Evolutionary conservation across 257 asterid species (phyloP).

Genomic region (Ligustrum vulgare): DNA sequence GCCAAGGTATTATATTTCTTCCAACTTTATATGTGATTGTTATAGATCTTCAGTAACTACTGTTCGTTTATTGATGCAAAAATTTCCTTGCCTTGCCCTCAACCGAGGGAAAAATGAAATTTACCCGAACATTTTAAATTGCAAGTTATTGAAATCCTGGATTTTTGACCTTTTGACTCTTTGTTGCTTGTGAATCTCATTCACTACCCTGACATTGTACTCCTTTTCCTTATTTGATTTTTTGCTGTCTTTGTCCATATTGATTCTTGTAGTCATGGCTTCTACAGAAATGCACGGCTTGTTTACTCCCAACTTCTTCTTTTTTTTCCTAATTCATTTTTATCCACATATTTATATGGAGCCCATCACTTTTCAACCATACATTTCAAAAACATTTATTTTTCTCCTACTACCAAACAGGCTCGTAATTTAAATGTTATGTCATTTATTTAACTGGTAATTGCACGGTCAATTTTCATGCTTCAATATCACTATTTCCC

Average conservation of each 20-base stretch:
- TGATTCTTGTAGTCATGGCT: neutral
- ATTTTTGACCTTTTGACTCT: neutral
- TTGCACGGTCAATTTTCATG: neutral
- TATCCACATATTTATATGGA: too few species aligned
- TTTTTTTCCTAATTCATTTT: too few species aligned
- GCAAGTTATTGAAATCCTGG: neutral
- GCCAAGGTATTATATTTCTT: neutral
- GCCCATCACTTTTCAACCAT: too few species aligned
- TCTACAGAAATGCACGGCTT: neutral
- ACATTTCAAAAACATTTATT: too few species aligned
- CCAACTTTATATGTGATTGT: neutral
- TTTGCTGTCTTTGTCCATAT: neutral
- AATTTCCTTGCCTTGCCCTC: neutral
- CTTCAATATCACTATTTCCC: neutral
- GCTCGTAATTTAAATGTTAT: neutral
- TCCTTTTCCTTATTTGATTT: neutral
- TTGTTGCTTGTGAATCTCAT: neutral
- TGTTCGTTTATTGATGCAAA: neutral
- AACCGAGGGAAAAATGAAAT: neutral
- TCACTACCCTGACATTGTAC: neutral
- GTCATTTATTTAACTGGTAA: neutral
- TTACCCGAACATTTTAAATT: neutral
- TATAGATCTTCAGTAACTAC: neutral
- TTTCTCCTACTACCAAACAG: too few species aligned
- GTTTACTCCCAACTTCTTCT: too few species aligned